Evolutionary conservation across 164 flowering plant genomes (phyloP).

Genomic region (Annona cherimola): DNA sequence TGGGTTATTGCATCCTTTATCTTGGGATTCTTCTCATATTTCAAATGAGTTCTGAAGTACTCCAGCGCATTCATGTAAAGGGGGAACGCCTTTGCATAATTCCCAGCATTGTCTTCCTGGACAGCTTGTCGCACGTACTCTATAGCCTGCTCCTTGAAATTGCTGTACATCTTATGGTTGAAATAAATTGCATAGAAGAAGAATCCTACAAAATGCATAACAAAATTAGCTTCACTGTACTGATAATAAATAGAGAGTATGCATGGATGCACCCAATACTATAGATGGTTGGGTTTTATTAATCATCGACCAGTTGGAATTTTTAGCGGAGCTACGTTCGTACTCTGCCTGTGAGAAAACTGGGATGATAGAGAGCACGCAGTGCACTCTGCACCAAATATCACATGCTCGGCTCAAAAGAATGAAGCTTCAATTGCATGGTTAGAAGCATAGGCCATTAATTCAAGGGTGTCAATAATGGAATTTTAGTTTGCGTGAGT

Average conservation of each 20-base stretch:
- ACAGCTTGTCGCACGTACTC: constrained; percentile 97
- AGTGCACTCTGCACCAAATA: too few relatives aligned
- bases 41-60: constrained; percentile 87
- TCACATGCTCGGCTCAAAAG: too few relatives aligned
- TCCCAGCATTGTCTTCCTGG: constrained; percentile 91
- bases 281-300: too few relatives aligned
- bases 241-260: background rate
- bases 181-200: constrained; percentile 14
- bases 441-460: too few relatives aligned
- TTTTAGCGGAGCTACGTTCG: too few relatives aligned
- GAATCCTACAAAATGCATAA: background rate
- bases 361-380: too few relatives aligned
- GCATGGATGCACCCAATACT: too few relatives aligned
- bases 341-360: too few relatives aligned
- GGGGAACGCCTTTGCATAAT: constrained; percentile 85
- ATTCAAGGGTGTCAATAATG: too few relatives aligned
- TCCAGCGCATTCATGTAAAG: constrained; percentile 96
- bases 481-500: too few relatives aligned
- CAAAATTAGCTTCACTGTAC: background rate
- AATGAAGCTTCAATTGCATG: too few relatives aligned
- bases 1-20: constrained; percentile 87
- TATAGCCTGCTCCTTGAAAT: constrained; percentile 96
- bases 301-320: too few relatives aligned
- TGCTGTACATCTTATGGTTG: constrained; percentile 69
- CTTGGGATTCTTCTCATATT: constrained; percentile 96